A percentile compares a stretch with the other conserved stretches of the same genome.
phyloP scores from a whole-genome alignment of 495 filamentous ascomycete genomes.

The Penicillium simplicissimum region DNA sequence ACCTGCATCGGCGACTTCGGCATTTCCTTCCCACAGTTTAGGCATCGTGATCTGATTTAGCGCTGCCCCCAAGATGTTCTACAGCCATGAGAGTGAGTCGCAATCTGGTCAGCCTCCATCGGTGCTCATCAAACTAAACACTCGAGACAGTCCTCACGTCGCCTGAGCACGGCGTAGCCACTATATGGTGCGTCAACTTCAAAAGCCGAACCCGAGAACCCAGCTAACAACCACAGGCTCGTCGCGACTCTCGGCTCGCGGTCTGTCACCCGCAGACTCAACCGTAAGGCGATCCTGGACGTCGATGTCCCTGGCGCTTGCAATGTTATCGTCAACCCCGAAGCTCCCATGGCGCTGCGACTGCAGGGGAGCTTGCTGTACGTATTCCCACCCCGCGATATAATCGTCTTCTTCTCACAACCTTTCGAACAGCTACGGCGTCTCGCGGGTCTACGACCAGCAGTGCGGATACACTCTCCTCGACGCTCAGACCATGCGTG shows the following conservation, averaged over 20 bases:
- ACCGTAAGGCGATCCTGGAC: constrained; percentile 82
- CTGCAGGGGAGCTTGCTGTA: constrained; percentile 87
- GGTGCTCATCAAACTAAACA: constrained; percentile 24
- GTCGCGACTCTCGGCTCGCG: constrained; percentile 85
- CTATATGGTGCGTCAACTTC: constrained; percentile 68
- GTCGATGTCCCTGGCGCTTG: constrained; percentile 88
- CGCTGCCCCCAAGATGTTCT: constrained; percentile 66
- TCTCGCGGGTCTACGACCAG: constrained; percentile 79
- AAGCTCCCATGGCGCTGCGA: constrained; percentile 86
- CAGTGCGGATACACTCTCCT: constrained; percentile 83
- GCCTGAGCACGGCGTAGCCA: constrained; percentile 86
- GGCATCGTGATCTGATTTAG: not conserved
- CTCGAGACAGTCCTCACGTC: constrained; percentile 72
- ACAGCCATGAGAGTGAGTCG: constrained; percentile 77
- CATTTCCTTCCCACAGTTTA: not conserved
- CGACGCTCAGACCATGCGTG: constrained; percentile 76
- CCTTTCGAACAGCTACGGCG: constrained; percentile 60
- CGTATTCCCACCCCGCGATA: constrained; percentile 10
- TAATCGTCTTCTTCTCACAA: not conserved
- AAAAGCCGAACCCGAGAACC: not conserved
- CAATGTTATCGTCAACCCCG: constrained; percentile 77
- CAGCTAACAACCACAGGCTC: constrained; percentile 59
- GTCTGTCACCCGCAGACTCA: constrained; percentile 70
- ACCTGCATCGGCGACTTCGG: not conserved
- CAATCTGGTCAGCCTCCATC: not conserved